Evolutionary conservation across 768 basidiomycete genomes (phyloP).

Genomic region (Pleurotus tuber-regium): DNA sequence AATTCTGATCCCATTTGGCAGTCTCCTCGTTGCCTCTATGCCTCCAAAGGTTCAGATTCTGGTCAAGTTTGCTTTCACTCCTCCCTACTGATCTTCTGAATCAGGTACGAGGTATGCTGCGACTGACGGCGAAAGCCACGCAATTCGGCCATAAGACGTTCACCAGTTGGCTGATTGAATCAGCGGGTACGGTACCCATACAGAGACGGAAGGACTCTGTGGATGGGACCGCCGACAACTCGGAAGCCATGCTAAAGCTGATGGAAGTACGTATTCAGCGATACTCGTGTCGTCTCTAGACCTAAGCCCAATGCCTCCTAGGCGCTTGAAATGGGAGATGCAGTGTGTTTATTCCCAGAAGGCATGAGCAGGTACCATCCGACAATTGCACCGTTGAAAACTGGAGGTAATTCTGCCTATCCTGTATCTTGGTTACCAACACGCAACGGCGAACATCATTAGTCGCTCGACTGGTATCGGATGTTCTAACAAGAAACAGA

Average conservation of each 20-base stretch:
- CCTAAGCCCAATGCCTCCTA: constrained; percentile 24
- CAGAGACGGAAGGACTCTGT: constrained; percentile 69
- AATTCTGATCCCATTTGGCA: constrained; percentile 23
- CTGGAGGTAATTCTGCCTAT: constrained; percentile 56
- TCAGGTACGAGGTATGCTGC: constrained; percentile 77
- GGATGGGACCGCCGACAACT: constrained; percentile 61
- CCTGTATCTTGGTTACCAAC: background rate
- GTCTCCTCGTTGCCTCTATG: constrained; percentile 72
- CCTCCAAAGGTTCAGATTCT: constrained; percentile 53
- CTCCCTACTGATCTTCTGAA: background rate
- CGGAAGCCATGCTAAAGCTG: constrained; percentile 63
- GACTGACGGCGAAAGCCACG: constrained; percentile 85
- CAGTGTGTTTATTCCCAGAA: constrained; percentile 83
- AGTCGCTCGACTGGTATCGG: constrained; percentile 83
- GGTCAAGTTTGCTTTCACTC: background rate
- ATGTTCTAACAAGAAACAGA: constrained; percentile 68
- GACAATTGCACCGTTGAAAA: constrained; percentile 83
- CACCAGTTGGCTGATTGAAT: constrained; percentile 88
- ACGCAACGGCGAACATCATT: constrained; percentile 5
- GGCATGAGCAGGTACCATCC: constrained; percentile 85
- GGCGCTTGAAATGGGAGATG: constrained; percentile 76
- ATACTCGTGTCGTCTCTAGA: background rate
- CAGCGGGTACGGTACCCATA: constrained; percentile 83
- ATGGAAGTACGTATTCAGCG: constrained; percentile 47
- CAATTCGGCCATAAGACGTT: constrained; percentile 83